phyloP scores from a whole-genome alignment of 345 rosid species.

The Moricandia moricandioides region DNA sequence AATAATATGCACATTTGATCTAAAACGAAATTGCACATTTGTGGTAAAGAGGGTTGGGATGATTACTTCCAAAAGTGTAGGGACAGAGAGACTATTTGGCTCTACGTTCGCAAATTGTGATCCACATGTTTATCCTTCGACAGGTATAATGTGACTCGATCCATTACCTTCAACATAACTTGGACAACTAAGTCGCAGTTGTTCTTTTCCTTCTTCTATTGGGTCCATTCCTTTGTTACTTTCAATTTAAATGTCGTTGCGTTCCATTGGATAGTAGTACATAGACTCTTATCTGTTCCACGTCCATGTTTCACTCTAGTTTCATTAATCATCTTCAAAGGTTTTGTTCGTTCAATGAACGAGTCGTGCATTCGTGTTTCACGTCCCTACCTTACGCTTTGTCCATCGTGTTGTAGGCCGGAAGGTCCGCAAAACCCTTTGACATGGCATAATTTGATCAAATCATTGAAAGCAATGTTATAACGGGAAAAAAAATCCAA shows the following conservation, averaged over 20 bases:
- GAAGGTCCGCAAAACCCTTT: slow-evolving; percentile 8
- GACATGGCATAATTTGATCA: slow-evolving; percentile 16
- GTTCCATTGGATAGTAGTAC: slow-evolving; percentile 7
- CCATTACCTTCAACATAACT: slow-evolving; percentile 34
- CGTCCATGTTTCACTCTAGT: slow-evolving; percentile 16
- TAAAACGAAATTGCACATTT: slow-evolving; percentile 14
- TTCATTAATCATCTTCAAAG: slow-evolving; percentile 31
- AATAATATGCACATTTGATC: background rate
- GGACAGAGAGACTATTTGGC: slow-evolving; percentile 29
- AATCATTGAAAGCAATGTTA: slow-evolving; percentile 26
- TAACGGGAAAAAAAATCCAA: slow-evolving; percentile 24
- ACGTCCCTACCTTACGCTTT: slow-evolving; percentile 28
- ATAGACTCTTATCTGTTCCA: slow-evolving; percentile 27
- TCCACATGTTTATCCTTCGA: slow-evolving; percentile 33
- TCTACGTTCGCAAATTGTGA: slow-evolving; percentile 20
- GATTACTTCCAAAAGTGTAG: slow-evolving; percentile 31
- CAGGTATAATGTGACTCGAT: slow-evolving; percentile 36
- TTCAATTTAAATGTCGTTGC: slow-evolving; percentile 26
- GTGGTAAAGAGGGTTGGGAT: slow-evolving; percentile 28
- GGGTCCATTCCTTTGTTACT: slow-evolving; percentile 38
- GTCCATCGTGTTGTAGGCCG: slow-evolving; percentile 36
- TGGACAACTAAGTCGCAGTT: slow-evolving; percentile 32
- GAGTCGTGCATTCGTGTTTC: slow-evolving; percentile 26
- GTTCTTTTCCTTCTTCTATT: slow-evolving; percentile 26
- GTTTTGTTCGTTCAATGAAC: slow-evolving; percentile 28